Base-by-base conservation (phyloP, 192 early-diverging fungal species). In the Ambispora gerdemannii region DNA sequence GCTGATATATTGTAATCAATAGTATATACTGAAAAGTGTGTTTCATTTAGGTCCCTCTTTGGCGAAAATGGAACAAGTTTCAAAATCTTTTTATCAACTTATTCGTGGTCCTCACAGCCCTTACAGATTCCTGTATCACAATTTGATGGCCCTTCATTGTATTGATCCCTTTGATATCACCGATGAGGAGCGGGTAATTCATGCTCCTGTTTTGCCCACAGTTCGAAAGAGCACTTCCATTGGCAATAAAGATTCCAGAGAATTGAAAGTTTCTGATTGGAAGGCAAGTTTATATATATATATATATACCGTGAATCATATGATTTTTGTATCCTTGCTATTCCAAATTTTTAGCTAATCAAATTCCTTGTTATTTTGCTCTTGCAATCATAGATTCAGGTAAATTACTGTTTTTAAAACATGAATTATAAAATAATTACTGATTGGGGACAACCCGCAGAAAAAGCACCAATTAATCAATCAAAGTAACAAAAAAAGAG, bases 221-320 rank as follows among this genome's bases (percentile, higher is more conserved):
- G 52, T 52, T 8, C 28, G n/a, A 13, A 31, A 67, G 52, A n/a
- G n/a, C n/a, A n/a, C n/a, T n/a, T 20, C 30, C 8, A 6, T 52
- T 31, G 50, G n/a, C 30, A 50, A 50, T 10, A 51, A 67, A 34
- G 65, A 67, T 33, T 17, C 50, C 4, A 50, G 32, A 11, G 32
- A 50, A 52, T 67, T 52, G 13, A 67, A 53, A 52, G 65, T 67
- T 31, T 67, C 65, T n/a, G 68, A 70, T 59, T 70, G 68, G 68
- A 70, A 70, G 36, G 67, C 51, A 35, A 19, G 31, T 58, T 24
- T 22, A 56, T 4, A 30, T 22, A 20, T 20, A 4, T 13, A 58
- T 20, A 11, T 1, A 20, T 28, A 27, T 13, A 56, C 7, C 8
- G 53, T 24, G 53, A 24, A 56, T 19, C 47, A 2, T n/a, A 50